Evolutionary conservation across 2,329 filamentous ascomycete genomes (phyloP), one percentile per base, ranked within the genome.

Genomic region (Madurella fahalii): DNA sequence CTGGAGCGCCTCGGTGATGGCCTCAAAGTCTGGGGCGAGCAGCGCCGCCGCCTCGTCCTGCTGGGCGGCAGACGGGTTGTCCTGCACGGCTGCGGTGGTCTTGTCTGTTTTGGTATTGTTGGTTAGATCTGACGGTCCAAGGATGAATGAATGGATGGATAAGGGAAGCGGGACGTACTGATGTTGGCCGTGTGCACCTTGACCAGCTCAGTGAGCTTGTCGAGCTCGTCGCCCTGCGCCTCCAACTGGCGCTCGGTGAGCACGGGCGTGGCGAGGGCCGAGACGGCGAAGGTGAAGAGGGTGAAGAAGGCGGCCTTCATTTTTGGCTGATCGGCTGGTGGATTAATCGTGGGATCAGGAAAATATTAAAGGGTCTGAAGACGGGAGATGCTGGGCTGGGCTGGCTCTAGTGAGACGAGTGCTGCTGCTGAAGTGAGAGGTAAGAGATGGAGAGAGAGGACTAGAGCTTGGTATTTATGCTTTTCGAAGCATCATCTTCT

Each of bases 131-230:
- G 25, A 41, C 7, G 12, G 9, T 17, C 31, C 12, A 15, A 42
- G 34, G 11, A 13, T 41, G 31, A n/a, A 16, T 41, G n/a, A 30
- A 8, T 13, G 20, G 13, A 39, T 34, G 5, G 17, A 37, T 12
- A 12, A 37, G 4, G 18, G 9, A 18, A 40, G 40, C 9, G 32
- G 17, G 40, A 15, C 63, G 45, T 63, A 65, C 64, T 66, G 59
- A 66, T 65, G 52, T 57, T 61, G 49, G 61, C 55, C n/a, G 64
- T 66, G 58, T 66, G 63, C 9, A 47, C 55, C 52, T 57, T 57
- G 53, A 66, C 52, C 9, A 58, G 46, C 37, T 56, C 34, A 32
- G 56, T 58, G 8, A 66, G 56, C 39, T 58, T 60, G 52, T 64
- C 61, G 45, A 65, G 50, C 52, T 58, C 54, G 40, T 56, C 50